Conservation (phyloP, 495 filamentous ascomycete genomes). For the Penicillium arizonense region DNA sequence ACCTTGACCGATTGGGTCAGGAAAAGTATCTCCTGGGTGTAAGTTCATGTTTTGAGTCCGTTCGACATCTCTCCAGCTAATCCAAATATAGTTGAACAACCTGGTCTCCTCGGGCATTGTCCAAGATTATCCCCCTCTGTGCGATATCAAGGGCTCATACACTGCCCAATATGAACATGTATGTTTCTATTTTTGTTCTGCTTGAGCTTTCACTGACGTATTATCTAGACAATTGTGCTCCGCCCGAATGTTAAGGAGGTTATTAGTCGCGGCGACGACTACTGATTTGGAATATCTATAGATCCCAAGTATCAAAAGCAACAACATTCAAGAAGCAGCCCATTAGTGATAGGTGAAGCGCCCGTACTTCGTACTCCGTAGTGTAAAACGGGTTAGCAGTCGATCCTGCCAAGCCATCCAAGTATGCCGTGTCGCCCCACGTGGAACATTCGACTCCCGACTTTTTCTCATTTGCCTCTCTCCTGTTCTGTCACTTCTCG, state of each 20-base stretch:
- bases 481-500: constrained; percentile 14
- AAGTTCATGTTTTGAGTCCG: constrained; percentile 27
- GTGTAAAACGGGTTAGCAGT: background rate
- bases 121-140: constrained; percentile 84
- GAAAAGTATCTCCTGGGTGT: constrained; percentile 86
- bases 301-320: constrained; percentile 9
- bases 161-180: constrained; percentile 96
- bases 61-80: constrained; percentile 21
- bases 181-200: constrained; percentile 18
- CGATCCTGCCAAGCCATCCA: constrained; percentile 19
- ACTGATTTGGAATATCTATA: constrained; percentile 43
- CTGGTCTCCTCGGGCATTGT: constrained; percentile 82
- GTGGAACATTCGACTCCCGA: constrained; percentile 30
- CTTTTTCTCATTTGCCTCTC: constrained; percentile 15
- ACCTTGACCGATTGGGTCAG: constrained; percentile 80
- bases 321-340: background rate
- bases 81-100: constrained; percentile 70
- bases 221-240: constrained; percentile 75
- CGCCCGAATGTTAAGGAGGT: constrained; percentile 89
- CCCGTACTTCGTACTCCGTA: no score
- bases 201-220: constrained; percentile 21
- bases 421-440: constrained; percentile 36
- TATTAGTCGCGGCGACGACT: constrained; percentile 89
- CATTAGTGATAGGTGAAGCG: background rate
- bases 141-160: constrained; percentile 92